Conservation (phyloP, 768 basidiomycete genomes). For the Boletus edulis region DNA sequence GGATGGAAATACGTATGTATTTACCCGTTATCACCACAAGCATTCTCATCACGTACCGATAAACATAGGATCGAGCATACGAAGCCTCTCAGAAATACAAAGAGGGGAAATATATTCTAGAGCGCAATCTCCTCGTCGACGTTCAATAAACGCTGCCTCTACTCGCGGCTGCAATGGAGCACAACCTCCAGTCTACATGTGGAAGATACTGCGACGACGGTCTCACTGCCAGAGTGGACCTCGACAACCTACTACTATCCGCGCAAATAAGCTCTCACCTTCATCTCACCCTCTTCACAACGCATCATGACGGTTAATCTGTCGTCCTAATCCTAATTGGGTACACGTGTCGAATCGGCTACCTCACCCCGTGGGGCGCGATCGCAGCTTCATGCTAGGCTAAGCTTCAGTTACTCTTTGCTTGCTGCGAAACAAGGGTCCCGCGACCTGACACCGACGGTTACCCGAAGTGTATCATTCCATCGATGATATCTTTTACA, state of each 20-base stretch:
- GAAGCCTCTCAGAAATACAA: slow-evolving; percentile 94
- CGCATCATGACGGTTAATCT: slow-evolving; percentile 18
- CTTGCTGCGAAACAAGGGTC: slow-evolving; percentile 12
- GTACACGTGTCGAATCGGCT: slow-evolving; percentile 16
- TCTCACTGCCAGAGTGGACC: slow-evolving; percentile 18
- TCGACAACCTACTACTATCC: slow-evolving; percentile 6
- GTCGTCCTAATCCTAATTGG: slow-evolving; percentile 25
- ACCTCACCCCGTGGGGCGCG: slow-evolving; percentile 6
- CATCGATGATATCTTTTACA: slow-evolving; percentile 14
- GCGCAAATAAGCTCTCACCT: slow-evolving; percentile 6
- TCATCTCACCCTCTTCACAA: slow-evolving; percentile 18
- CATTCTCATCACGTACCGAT: slow-evolving; percentile 2
- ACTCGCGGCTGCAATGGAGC: slow-evolving; percentile 8
- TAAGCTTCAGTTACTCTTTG: not conserved
- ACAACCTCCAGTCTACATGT: slow-evolving; percentile 3
- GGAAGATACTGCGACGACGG: slow-evolving; percentile 7
- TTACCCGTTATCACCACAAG: not conserved
- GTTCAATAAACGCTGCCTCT: slow-evolving; percentile 57
- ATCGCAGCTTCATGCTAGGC: not conserved
- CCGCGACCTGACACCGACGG: slow-evolving; percentile 8
- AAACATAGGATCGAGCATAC: slow-evolving; percentile 82
- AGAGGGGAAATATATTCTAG: slow-evolving; percentile 97
- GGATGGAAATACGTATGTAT: slow-evolving; percentile 95
- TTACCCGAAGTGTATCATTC: slow-evolving; percentile 21
- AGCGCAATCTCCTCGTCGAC: slow-evolving; percentile 85